Evolutionary conservation across 768 basidiomycete species (phyloP).

Genomic region (Podaxis sp.): DNA sequence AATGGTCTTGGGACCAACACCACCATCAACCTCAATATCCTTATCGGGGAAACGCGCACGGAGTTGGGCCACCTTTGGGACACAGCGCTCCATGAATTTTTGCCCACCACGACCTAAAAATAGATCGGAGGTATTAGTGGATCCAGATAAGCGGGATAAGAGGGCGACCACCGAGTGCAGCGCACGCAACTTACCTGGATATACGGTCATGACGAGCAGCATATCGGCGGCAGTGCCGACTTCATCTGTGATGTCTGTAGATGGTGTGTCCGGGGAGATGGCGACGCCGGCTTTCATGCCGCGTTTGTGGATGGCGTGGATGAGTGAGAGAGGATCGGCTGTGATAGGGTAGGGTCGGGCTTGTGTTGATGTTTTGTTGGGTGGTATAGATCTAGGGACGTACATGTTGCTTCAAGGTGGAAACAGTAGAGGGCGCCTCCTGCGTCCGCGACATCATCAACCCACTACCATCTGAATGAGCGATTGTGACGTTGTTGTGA

Average conservation of each 20-base stretch:
- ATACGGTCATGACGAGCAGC: conserved; percentile 98
- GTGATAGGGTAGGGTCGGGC: neutral
- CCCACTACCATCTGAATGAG: conserved; percentile 64
- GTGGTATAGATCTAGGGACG: conserved; percentile 24
- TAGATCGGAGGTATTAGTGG: neutral
- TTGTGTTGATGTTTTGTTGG: neutral
- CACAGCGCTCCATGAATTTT: conserved; percentile 91
- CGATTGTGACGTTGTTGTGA: neutral
- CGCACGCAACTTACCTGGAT: conserved; percentile 61
- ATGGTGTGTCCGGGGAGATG: conserved; percentile 94
- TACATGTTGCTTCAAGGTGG: conserved; percentile 92
- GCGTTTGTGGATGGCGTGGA: conserved; percentile 75
- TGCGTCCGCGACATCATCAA: conserved; percentile 92
- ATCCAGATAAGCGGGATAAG: neutral
- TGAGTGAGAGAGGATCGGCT: conserved; percentile 76
- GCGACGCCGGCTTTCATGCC: conserved; percentile 95
- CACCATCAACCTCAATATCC: conserved; percentile 98
- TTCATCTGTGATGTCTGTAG: conserved; percentile 82
- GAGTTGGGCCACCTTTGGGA: conserved; percentile 90
- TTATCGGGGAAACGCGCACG: conserved; percentile 88
- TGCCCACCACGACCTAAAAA: conserved; percentile 84
- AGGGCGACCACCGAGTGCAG: neutral
- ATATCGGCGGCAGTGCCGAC: conserved; percentile 86
- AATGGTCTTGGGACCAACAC: conserved; percentile 90
- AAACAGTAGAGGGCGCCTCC: conserved; percentile 96